Evolutionary conservation across 176 grass and related monocot species (phyloP).

Genomic region (Hordeum vulgare): MorexV3_pseudomolecules_assembly NC_058518.1:459808361-459808860

Average conservation of each 20-base stretch:
- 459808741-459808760: constrained; percentile 5
- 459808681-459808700: constrained; percentile 30
- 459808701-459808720: constrained; percentile 3
- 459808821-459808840: constrained; percentile 77
- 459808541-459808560: constrained; percentile 95
- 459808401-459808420: not conserved
- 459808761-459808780: constrained; percentile 70
- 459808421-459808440: not conserved
- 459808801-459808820: constrained; percentile 95
- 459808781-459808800: constrained; percentile 81
- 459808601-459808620: constrained; percentile 95
- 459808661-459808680: constrained; percentile 91
- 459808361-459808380: not conserved
- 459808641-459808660: constrained; percentile 92
- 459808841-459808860: constrained; percentile 78
- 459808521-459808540: constrained; percentile 93
- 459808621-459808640: constrained; percentile 70
- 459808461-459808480: not conserved
- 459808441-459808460: not conserved
- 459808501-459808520: not conserved
- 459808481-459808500: not conserved
- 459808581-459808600: constrained; percentile 93
- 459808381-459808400: not conserved
- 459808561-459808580: constrained; percentile 96
- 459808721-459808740: not conserved